Percentiles rank a stretch among this genome's conserved stretches.
Conservation (phyloP, 2,329 filamentous ascomycete genomes). For the Botrytis tulipae region DNA sequence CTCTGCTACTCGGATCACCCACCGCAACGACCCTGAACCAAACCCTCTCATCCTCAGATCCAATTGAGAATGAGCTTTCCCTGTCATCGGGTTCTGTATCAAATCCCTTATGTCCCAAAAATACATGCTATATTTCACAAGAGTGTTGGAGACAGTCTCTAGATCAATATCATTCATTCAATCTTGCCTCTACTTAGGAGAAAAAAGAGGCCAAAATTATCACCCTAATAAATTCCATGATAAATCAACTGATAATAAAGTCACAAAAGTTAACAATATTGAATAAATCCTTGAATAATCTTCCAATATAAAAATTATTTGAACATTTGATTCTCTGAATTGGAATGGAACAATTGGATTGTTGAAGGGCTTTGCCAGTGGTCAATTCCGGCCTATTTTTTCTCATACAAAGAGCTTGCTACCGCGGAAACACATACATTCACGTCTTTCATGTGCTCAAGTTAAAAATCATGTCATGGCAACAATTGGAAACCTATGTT, state of each 20-base stretch:
- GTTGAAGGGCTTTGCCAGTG: too few relatives aligned
- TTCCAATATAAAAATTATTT: too few relatives aligned
- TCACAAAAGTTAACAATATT: too few relatives aligned
- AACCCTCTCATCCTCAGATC: not conserved
- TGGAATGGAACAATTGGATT: too few relatives aligned
- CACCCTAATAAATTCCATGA: too few relatives aligned
- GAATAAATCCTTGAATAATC: too few relatives aligned
- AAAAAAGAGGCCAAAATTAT: too few relatives aligned
- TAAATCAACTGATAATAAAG: too few relatives aligned
- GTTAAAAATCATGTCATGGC: not conserved
- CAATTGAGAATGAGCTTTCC: not conserved
- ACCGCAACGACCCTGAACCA: not conserved
- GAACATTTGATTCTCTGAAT: too few relatives aligned
- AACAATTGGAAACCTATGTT: not conserved
- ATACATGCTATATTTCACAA: not conserved
- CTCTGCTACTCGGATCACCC: not conserved
- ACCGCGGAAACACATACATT: not conserved
- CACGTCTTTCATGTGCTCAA: not conserved
- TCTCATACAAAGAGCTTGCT: too few relatives aligned
- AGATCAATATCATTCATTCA: not conserved
- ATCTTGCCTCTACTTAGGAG: too few relatives aligned
- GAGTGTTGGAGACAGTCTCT: not conserved
- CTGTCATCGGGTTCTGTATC: not conserved
- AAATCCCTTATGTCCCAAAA: not conserved
- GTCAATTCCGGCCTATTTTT: too few relatives aligned